phyloP scores from a whole-genome alignment of 768 basidiomycete genomes.

The Leccinum longicurvipes region DNA sequence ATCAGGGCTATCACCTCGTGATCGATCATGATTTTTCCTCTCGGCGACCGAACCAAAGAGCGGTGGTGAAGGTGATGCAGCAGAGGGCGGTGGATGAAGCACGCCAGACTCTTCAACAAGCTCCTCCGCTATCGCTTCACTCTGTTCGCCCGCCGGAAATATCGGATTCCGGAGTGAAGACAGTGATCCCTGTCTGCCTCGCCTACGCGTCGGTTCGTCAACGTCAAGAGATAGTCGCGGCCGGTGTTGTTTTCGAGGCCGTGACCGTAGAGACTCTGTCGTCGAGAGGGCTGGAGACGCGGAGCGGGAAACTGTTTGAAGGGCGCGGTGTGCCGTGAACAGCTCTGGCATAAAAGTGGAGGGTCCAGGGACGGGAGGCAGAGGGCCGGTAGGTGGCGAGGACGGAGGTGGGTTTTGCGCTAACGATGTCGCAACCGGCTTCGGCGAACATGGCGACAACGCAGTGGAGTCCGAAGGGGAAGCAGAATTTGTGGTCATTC shows the following conservation, averaged over 20 bases:
- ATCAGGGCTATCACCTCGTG: constrained; percentile 19
- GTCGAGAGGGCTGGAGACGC: constrained; percentile 24
- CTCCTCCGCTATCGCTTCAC: constrained; percentile 20
- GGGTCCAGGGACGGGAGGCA: constrained; percentile 66
- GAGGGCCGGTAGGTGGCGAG: constrained; percentile 52
- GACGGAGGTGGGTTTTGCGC: constrained; percentile 53
- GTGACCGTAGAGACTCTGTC: constrained; percentile 16
- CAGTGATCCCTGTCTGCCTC: constrained; percentile 26
- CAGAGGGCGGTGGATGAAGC: background rate
- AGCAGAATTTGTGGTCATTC: background rate
- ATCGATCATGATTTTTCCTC: constrained; percentile 5
- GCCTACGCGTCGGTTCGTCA: constrained; percentile 11
- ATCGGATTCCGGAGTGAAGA: constrained; percentile 28
- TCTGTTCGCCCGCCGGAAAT: constrained; percentile 8
- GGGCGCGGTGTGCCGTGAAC: constrained; percentile 39
- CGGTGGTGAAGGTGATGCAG: constrained; percentile 1
- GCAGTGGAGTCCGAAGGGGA: constrained; percentile 3
- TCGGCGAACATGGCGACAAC: constrained; percentile 15
- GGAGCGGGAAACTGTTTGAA: constrained; percentile 20
- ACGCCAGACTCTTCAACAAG: background rate
- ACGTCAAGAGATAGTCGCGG: constrained; percentile 17
- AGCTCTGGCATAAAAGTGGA: constrained; percentile 51
- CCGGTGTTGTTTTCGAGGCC: constrained; percentile 15
- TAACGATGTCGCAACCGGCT: constrained; percentile 3
- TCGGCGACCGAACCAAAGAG: constrained; percentile 6